Percentiles rank a stretch among this genome's conserved stretches.
These are phyloP conservation scores for Odontarrhena argentea DNA, from an alignment of 345 rosid species.

Conservation along the genomic window DNA sequence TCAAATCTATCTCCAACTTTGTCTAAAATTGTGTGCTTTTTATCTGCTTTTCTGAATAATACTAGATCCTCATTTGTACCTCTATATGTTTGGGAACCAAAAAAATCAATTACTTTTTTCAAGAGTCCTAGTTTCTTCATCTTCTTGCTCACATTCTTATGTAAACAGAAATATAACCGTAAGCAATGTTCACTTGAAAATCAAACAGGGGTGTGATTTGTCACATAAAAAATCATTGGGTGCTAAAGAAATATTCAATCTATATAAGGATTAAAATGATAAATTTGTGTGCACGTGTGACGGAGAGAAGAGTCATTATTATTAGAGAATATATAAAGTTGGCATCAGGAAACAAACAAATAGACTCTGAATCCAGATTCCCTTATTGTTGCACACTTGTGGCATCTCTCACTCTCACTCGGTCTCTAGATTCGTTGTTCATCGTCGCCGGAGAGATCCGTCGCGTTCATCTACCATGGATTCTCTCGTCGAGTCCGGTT, in stretches of 20 bases:
- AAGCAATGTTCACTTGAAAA: not conserved
- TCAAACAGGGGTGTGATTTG: not conserved
- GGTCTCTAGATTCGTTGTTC: not conserved
- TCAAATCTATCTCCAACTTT: slow-evolving; percentile 30
- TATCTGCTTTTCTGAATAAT: not conserved
- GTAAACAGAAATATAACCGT: not conserved
- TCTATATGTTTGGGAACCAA: not conserved
- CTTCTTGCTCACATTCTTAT: not conserved
- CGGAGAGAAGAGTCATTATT: not conserved
- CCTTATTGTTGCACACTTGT: slow-evolving; percentile 35
- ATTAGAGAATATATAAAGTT: not conserved
- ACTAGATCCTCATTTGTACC: slow-evolving; percentile 13
- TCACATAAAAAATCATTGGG: not conserved
- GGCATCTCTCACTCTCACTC: slow-evolving; percentile 13
- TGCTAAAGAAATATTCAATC: not conserved
- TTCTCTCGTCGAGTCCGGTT: slow-evolving; percentile 67
- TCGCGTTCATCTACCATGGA: slow-evolving; percentile 52
- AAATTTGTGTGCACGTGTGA: slow-evolving; percentile 22
- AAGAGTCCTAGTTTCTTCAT: not conserved
- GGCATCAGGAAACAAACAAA: slow-evolving; percentile 5
- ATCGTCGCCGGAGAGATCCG: slow-evolving; percentile 21
- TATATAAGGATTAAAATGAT: not conserved
- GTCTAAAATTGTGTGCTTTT: slow-evolving; percentile 7
- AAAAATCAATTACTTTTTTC: not conserved
- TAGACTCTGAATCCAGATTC: slow-evolving; percentile 34